Conservation (phyloP, 2,329 filamentous ascomycete genomes). For the Botrytis pseudocinerea region DNA sequence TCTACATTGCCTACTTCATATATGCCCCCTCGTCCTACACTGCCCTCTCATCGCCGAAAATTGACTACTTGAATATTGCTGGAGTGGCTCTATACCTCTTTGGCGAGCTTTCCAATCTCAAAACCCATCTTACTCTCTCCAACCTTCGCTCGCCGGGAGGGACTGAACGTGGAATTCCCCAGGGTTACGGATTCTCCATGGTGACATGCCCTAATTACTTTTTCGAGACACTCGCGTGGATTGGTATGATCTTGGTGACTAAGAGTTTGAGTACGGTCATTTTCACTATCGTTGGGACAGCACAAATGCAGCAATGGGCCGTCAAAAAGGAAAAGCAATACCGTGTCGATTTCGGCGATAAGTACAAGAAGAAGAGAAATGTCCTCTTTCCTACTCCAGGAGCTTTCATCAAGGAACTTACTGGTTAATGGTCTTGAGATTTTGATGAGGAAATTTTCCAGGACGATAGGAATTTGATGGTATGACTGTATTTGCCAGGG, state of each 20-base stretch:
- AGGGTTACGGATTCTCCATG: constrained; percentile 77
- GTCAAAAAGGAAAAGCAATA: constrained; percentile 90
- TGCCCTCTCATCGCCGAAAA: constrained; percentile 47
- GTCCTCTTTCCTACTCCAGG: constrained; percentile 63
- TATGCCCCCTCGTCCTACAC: constrained; percentile 75
- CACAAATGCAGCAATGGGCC: constrained; percentile 85
- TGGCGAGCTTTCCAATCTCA: constrained; percentile 78
- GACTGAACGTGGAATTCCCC: constrained; percentile 84
- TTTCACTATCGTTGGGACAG: constrained; percentile 71
- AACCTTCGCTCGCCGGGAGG: constrained; percentile 75
- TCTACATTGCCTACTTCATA: constrained; percentile 80
- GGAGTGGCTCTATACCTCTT: constrained; percentile 73
- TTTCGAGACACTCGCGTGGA: constrained; percentile 86
- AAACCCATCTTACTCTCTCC: constrained; percentile 77
- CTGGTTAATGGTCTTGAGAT: constrained; percentile 10
- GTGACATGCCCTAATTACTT: constrained; percentile 98
- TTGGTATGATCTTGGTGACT: constrained; percentile 76
- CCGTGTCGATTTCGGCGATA: constrained; percentile 85
- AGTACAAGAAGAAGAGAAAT: constrained; percentile 93
- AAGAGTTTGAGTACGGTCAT: constrained; percentile 75
- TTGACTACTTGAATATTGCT: constrained; percentile 55
- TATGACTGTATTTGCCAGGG: background rate
- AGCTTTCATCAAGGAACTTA: constrained; percentile 27
- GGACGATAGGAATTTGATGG: background rate
- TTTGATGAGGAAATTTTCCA: background rate